These are phyloP conservation scores for Eremomyces bilateralis DNA, from an alignment of 495 filamentous ascomycete genomes.

Conservation along the genomic window DNA sequence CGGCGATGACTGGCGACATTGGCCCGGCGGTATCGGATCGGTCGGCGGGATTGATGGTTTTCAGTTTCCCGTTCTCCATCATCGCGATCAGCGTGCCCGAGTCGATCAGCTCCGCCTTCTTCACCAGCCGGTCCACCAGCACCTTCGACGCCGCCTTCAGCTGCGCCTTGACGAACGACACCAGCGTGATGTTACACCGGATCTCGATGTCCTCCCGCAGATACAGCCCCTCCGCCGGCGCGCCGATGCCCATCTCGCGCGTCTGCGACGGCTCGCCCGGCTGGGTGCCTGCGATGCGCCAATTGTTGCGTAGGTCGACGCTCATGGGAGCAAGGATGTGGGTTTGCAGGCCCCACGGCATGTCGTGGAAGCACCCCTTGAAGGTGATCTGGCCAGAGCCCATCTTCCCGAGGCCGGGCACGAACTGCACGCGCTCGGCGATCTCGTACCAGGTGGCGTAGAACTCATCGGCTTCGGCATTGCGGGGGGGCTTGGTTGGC, in stretches of 20 bases:
- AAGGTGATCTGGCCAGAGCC: conserved; percentile 16
- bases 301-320: conserved; percentile 18
- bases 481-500: conserved; percentile 17
- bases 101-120: neutral
- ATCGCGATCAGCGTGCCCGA: conserved; percentile 12
- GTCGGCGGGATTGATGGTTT: conserved; percentile 15
- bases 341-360: conserved; percentile 19
- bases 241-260: conserved; percentile 16
- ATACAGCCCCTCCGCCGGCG: conserved; percentile 18
- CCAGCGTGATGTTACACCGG: conserved; percentile 14
- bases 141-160: conserved; percentile 14
- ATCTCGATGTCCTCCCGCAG: conserved; percentile 19
- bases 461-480: conserved; percentile 17
- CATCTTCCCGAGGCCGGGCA: conserved; percentile 16
- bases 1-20: neutral
- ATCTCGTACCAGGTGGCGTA: conserved; percentile 20
- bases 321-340: conserved; percentile 18
- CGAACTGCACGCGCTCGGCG: conserved; percentile 16
- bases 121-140: conserved; percentile 10
- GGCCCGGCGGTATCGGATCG: conserved; percentile 2
- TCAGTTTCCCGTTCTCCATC: conserved; percentile 19
- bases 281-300: conserved; percentile 17
- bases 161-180: conserved; percentile 18
- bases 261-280: conserved; percentile 16
- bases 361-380: conserved; percentile 19